These are phyloP conservation scores for Solanum tacnaense DNA, from an alignment of 257 asterid species.

Conservation along the genomic window DNA sequence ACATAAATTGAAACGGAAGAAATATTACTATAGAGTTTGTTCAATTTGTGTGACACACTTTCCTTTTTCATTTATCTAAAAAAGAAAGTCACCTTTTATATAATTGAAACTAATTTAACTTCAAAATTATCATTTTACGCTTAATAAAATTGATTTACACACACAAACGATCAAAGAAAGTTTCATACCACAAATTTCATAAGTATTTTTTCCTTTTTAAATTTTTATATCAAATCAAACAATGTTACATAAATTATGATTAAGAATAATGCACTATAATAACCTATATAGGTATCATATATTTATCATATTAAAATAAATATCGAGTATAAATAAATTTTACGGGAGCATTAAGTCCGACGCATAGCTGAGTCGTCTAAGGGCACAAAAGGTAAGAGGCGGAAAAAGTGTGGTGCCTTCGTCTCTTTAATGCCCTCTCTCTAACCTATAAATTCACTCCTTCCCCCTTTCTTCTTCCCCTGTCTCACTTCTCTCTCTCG, in stretches of 20 bases:
- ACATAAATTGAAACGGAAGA: background rate
- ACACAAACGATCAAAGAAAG: too few species aligned
- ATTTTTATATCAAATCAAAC: background rate
- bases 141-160: too few species aligned
- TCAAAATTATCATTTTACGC: too few species aligned
- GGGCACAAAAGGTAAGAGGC: slow-evolving; percentile 15
- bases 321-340: background rate
- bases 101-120: background rate
- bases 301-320: background rate
- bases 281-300: too few species aligned
- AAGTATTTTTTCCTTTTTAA: too few species aligned
- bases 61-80: too few species aligned
- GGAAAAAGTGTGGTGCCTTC: slow-evolving; percentile 28
- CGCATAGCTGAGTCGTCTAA: slow-evolving; percentile 5
- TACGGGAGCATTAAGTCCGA: background rate
- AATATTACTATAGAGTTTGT: background rate
- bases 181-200: background rate
- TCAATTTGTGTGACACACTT: background rate
- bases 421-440: slow-evolving; percentile 19
- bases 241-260: background rate
- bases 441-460: slow-evolving; percentile 48
- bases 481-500: slow-evolving; percentile 5
- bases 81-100: background rate
- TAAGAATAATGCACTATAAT: background rate
- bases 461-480: slow-evolving; percentile 6